phyloP scores from a whole-genome alignment of 2,329 filamentous ascomycete species.

The Calonectria crousiana region DNA sequence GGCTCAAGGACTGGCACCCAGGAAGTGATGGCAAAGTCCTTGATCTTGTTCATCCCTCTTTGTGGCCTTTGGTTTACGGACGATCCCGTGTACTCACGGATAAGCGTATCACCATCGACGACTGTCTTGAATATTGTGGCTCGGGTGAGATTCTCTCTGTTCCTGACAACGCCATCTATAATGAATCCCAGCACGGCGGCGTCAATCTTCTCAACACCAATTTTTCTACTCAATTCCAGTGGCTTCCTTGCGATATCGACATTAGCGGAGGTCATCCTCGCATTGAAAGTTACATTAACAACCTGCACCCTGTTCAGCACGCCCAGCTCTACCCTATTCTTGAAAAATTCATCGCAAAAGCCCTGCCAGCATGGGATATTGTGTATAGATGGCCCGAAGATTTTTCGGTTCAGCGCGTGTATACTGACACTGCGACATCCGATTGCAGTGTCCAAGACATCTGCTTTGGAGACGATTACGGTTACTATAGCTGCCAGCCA shows the following conservation, averaged over 20 bases:
- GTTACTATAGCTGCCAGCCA: conserved; percentile 27
- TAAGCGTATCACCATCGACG: conserved; percentile 50
- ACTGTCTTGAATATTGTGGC: conserved; percentile 51
- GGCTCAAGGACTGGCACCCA: conserved; percentile 71
- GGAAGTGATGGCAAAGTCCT: conserved; percentile 67
- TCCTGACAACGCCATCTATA: conserved; percentile 9
- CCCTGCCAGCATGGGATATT: conserved; percentile 61
- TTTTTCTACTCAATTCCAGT: conserved; percentile 51
- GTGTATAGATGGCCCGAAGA: conserved; percentile 48
- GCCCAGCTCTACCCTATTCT: conserved; percentile 54
- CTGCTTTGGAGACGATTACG: conserved; percentile 21
- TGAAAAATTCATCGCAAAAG: conserved; percentile 54
- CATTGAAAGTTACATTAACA: conserved; percentile 67
- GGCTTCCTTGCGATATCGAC: conserved; percentile 64
- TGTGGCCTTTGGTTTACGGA: conserved; percentile 71
- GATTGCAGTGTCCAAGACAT: conserved; percentile 36
- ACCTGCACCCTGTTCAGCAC: conserved; percentile 60
- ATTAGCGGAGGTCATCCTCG: conserved; percentile 51
- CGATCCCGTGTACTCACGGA: conserved; percentile 51
- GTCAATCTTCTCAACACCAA: neutral
- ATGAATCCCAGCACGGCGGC: neutral
- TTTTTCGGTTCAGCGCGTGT: conserved; percentile 44
- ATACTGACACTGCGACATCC: conserved; percentile 7
- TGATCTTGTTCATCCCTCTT: conserved; percentile 73
- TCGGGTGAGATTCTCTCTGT: conserved; percentile 30